Base-by-base conservation (phyloP, 768 basidiomycete species). In the Boletus reticuloceps region DNA sequence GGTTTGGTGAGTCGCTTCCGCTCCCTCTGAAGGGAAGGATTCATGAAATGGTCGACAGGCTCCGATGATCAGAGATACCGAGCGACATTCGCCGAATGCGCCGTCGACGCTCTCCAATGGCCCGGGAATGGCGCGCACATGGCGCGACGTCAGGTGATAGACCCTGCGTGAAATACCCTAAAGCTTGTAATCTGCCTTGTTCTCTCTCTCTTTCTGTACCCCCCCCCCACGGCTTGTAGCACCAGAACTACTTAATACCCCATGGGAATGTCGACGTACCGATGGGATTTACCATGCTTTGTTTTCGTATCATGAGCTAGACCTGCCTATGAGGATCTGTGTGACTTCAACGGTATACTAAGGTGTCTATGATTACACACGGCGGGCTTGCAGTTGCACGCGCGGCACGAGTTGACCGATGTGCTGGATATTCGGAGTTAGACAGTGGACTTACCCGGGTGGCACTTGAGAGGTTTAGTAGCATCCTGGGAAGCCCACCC, bases 1-100 rank as follows among this genome's bases (percentile, higher is more conserved):
- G 77, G 77, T 37, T 81, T 82, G 77, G 77, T 88, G 25, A 79
- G 63, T 12, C n/a, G 6, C 7, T 20, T 39, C 39, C 11, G 39
- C 19, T 10, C n/a, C 7, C 9, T 17, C 10, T n/a, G 5, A 17
- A 11, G 39, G 39, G 9, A 38, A 17, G 51, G 32, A 39, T 44
- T 62, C 29, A 61, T 19, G n/a, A 22, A 11, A 39, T 19, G 42
- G 34, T 19, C 32, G n/a, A 48, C 40, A 39, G 43, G 47, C 17
- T 19, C 53, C 68, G 78, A 74, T 64, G 75, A 72, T 70, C 53
- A 71, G 68, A 47, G 68, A 64, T 65, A 72, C 57, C 56, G 74
- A 68, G n/a, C 67, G 68, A 50, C 69, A 61, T 47, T 65, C 63
- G 47, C 60, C 41, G 56, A 69, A 46, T 49, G 66, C 65, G 32